Percentiles rank a stretch among this genome's conserved stretches.
phyloP scores from a whole-genome alignment of 2,329 filamentous ascomycete genomes.

The Alternaria angustiovoidea region DNA sequence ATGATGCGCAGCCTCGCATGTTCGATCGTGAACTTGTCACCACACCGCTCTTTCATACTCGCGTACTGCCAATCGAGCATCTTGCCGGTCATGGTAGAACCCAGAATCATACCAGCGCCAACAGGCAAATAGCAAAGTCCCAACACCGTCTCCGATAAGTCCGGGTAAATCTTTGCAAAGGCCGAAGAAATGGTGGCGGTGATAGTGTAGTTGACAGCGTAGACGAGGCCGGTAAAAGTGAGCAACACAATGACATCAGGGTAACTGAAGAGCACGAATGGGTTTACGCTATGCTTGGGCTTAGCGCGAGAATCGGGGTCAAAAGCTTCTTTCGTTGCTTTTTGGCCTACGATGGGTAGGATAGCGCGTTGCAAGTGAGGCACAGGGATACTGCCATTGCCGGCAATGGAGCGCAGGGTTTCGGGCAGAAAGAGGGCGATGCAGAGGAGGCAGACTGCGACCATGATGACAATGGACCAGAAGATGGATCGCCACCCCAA shows the following conservation, averaged over 20 bases:
- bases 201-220: constrained; percentile 43
- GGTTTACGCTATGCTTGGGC: constrained; percentile 36
- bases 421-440: constrained; percentile 52
- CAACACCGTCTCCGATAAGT: constrained; percentile 34
- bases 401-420: constrained; percentile 53
- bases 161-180: constrained; percentile 34
- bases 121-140: constrained; percentile 61
- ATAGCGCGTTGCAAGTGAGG: constrained; percentile 31
- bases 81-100: constrained; percentile 61
- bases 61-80: constrained; percentile 63
- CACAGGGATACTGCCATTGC: constrained; percentile 45
- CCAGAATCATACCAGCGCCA: constrained; percentile 63
- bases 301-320: constrained; percentile 23
- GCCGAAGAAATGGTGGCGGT: constrained; percentile 41
- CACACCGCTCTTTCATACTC: constrained; percentile 38
- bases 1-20: constrained; percentile 39
- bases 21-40: constrained; percentile 37
- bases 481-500: constrained; percentile 50
- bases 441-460: constrained; percentile 45
- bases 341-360: constrained; percentile 35
- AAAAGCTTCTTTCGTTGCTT: constrained; percentile 18
- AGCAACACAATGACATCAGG: constrained; percentile 55
- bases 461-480: constrained; percentile 53
- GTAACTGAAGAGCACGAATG: constrained; percentile 38
- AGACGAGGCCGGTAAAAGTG: constrained; percentile 45